These are phyloP conservation scores for Mycosphaerella arachidis DNA, from an alignment of 2,329 filamentous ascomycete genomes.

Conservation along the genomic window DNA sequence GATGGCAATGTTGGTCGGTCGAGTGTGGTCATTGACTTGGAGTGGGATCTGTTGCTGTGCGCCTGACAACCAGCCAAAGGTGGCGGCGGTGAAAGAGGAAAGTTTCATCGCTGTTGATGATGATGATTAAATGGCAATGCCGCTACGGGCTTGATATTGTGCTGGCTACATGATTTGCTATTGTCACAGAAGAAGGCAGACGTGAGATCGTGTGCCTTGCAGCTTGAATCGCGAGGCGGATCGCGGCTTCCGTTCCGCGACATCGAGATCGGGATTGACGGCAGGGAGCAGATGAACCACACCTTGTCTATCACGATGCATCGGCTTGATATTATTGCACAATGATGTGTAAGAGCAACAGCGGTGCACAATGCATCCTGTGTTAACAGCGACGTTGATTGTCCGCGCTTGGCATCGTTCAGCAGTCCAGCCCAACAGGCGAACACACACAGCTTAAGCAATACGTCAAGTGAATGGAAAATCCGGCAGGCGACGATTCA, in stretches of 20 bases:
- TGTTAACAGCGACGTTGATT: too few relatives aligned
- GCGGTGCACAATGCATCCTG: too few relatives aligned
- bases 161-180: constrained; percentile 5
- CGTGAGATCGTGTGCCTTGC: background rate
- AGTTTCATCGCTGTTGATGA: constrained; percentile 8
- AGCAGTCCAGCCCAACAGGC: background rate
- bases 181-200: background rate
- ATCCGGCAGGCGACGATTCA: background rate
- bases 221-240: background rate
- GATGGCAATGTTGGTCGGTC: constrained; percentile 20
- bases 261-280: background rate
- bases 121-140: background rate
- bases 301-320: background rate
- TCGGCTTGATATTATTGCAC: too few relatives aligned
- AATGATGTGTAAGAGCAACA: too few relatives aligned
- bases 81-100: background rate
- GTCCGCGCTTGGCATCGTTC: background rate
- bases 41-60: constrained; percentile 12
- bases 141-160: constrained; percentile 2
- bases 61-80: background rate
- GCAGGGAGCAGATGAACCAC: background rate
- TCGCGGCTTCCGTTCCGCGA: background rate
- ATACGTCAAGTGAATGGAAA: background rate
- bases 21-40: constrained; percentile 3
- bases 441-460: background rate